A percentile compares a stretch with the other conserved stretches of the same genome.
Evolutionary conservation across 352 stramenopile genomes (phyloP).

Genomic region (Phytophthora fragariae): DNA sequence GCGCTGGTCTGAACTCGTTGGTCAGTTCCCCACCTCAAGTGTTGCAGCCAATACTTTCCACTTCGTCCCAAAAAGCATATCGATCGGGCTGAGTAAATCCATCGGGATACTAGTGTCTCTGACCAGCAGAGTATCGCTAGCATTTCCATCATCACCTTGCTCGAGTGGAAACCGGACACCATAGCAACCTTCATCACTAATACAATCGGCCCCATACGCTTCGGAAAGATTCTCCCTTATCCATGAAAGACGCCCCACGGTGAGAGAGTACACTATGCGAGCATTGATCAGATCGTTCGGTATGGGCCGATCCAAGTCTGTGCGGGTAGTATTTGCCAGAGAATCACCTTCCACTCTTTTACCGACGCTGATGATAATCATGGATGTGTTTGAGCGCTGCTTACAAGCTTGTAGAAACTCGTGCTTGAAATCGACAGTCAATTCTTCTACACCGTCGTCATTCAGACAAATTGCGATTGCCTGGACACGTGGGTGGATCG

Average conservation of each 20-base stretch:
- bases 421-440: not conserved
- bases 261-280: conserved; percentile 29
- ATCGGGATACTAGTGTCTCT: conserved; percentile 7
- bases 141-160: not conserved
- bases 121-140: conserved; percentile 9
- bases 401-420: conserved; percentile 16
- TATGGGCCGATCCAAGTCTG: not conserved
- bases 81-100: conserved; percentile 15
- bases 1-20: not conserved
- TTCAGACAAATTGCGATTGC: conserved; percentile 26
- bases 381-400: conserved; percentile 20
- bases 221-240: conserved; percentile 5
- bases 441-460: not conserved
- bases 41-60: conserved; percentile 18
- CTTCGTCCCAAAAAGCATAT: conserved; percentile 1
- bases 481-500: conserved; percentile 17
- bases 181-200: not conserved
- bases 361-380: conserved; percentile 23
- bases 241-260: conserved; percentile 31
- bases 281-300: conserved; percentile 14
- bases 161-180: conserved; percentile 19
- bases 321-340: not conserved
- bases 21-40: conserved; percentile 2
- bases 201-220: conserved; percentile 5
- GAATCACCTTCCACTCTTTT: conserved; percentile 22